Evolutionary conservation across 306 rosid genomes (phyloP).

Genomic region (Cicer cuneatum): DNA sequence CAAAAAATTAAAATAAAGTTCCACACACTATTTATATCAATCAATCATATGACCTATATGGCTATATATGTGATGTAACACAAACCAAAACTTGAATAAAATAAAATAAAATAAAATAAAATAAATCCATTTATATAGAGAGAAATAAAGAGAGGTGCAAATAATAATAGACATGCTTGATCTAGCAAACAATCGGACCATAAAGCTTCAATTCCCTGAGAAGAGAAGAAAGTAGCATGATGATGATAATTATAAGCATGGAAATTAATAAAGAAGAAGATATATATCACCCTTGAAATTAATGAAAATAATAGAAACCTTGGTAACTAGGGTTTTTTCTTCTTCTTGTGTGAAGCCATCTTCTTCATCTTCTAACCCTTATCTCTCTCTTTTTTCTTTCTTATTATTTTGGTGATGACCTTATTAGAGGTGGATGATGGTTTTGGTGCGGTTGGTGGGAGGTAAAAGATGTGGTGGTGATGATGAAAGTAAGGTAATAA

Average conservation of each 20-base stretch:
- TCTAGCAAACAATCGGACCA: constrained; percentile 74
- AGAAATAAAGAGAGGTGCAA: constrained; percentile 24
- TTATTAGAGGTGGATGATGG: constrained; percentile 45
- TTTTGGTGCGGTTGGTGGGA: constrained; percentile 61
- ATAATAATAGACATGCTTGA: constrained; percentile 47
- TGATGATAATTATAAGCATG: neutral
- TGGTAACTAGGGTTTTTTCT: constrained; percentile 64
- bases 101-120: constrained; percentile 3
- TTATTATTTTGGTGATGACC: constrained; percentile 43
- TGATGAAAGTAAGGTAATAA: constrained; percentile 63
- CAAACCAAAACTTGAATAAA: constrained; percentile 30
- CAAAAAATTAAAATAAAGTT: constrained; percentile 25
- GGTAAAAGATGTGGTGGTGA: constrained; percentile 55
- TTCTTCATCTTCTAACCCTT: constrained; percentile 58
- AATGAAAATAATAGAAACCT: neutral
- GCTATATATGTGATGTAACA: constrained; percentile 1
- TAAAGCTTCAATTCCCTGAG: constrained; percentile 83
- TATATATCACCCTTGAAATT: constrained; percentile 32
- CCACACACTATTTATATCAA: constrained; percentile 6
- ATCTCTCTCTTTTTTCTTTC: constrained; percentile 51
- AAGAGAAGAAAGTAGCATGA: constrained; percentile 60
- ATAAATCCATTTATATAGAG: constrained; percentile 5
- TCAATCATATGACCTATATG: constrained; percentile 39
- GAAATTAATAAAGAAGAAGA: constrained; percentile 45
- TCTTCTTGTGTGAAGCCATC: constrained; percentile 70